Evolutionary conservation across 805 yeast genomes (phyloP), one percentile per base, ranked within the genome.

Genomic region (Yarrowia deformans): DNA sequence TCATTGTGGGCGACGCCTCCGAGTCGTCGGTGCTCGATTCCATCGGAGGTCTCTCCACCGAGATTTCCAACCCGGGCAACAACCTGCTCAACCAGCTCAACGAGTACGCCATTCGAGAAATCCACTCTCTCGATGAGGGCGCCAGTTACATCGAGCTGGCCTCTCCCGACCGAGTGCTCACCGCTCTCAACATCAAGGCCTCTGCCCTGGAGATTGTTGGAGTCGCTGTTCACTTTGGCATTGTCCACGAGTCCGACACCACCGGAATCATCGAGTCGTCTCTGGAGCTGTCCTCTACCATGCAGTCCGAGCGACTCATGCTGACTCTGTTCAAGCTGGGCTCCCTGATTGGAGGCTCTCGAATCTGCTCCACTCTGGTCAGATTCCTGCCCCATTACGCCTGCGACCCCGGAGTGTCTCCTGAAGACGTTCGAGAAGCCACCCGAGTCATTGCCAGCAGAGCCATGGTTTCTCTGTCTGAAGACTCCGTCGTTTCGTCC

Each of bases 401-500:
- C 79, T 72, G 78, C 69, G 71, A 79, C 73, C 73, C 89, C 90
- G 80, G 83, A 18, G 82, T 90, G 67, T 74, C 81, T 8, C 72
- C 81, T 4, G 77, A 75, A 0, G 80, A 85, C 52, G 88, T 92
- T 48, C 76, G 80, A 56, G 79, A 81, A 7, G 83, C 88, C 1
- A 84, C 95, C 0, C 77, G 79, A 68, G 79, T 85, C 45, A 85
- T 93, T 46, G 90, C 93, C 0, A 37, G 48, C 49, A 77, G 84
- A 61, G 92, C 93, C 3, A 81, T 91, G 72, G 85, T 84, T 69
- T 85, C 86, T 9, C 81, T 90, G 67, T 86, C 93, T 19, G 94
- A 92, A 75, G 97, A 93, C 75, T 86, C 91, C 1, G 88, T 90
- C 29, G 90, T 93, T 9, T 88, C 97, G 8, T 85, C 94, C 0